Percentiles rank a stretch among this genome's conserved stretches.
phyloP scores from a whole-genome alignment of 2,329 filamentous ascomycete species.

The Fusarium oxysporum region DNA sequence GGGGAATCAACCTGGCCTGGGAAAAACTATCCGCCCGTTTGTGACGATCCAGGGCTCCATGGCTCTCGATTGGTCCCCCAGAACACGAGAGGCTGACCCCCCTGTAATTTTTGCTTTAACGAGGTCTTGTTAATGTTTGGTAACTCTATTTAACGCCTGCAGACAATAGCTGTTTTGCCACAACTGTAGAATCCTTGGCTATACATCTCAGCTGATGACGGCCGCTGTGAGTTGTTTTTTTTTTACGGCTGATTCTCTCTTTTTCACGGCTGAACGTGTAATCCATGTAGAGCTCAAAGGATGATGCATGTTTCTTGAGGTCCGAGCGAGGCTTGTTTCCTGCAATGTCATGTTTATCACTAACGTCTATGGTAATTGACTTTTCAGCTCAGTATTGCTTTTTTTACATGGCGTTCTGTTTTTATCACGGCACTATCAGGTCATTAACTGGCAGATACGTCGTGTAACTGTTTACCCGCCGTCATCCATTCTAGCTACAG shows the following conservation, averaged over 20 bases:
- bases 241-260: not conserved
- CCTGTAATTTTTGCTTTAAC: not conserved
- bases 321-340: not conserved
- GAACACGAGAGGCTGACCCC: not conserved
- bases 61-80: slow-evolving; percentile 2
- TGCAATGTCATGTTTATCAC: not conserved
- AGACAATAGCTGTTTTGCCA: slow-evolving; percentile 5
- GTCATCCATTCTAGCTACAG: not conserved
- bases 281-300: not conserved
- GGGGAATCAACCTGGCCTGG: not conserved
- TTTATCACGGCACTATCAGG: not conserved
- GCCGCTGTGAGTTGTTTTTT: not conserved
- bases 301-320: not conserved
- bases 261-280: not conserved
- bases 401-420: not conserved
- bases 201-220: slow-evolving; percentile 11
- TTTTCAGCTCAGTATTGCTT: not conserved
- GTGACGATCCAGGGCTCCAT: slow-evolving; percentile 6
- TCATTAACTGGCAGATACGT: slow-evolving; percentile 2
- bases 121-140: not conserved
- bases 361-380: not conserved
- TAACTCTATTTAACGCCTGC: not conserved
- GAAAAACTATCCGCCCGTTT: not conserved
- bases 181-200: slow-evolving; percentile 26
- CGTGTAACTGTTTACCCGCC: not conserved